Evolutionary conservation across 352 stramenopile species (phyloP).

Genomic region (Phytophthora parvispora): DNA sequence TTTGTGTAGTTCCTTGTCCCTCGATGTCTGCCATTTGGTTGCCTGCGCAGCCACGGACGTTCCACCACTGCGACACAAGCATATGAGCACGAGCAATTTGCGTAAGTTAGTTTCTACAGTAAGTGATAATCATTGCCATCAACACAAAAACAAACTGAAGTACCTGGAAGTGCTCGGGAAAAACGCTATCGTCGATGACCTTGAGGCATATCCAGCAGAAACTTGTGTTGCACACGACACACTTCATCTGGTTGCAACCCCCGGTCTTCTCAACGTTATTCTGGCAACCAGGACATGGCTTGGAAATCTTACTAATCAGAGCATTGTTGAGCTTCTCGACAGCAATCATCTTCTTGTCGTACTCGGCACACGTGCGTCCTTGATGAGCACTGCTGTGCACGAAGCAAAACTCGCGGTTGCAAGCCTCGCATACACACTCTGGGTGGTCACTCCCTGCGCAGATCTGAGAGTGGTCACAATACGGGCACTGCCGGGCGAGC

Average conservation of each 20-base stretch:
- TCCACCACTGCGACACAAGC: slow-evolving; percentile 70
- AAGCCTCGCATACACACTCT: slow-evolving; percentile 54
- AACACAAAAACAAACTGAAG: no score
- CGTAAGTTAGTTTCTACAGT: not conserved
- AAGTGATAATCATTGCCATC: not conserved
- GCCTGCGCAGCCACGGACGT: slow-evolving; percentile 74
- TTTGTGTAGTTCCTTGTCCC: slow-evolving; percentile 48
- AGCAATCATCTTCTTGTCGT: slow-evolving; percentile 82
- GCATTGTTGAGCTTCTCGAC: slow-evolving; percentile 88
- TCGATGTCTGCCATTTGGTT: slow-evolving; percentile 80
- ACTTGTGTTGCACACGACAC: slow-evolving; percentile 77
- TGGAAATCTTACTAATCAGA: slow-evolving; percentile 82
- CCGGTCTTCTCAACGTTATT: slow-evolving; percentile 92
- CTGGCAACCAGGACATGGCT: slow-evolving; percentile 90
- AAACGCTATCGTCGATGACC: slow-evolving; percentile 86
- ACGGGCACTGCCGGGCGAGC: slow-evolving; percentile 66
- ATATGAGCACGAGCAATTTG: slow-evolving; percentile 1
- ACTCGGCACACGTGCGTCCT: slow-evolving; percentile 73
- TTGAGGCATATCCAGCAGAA: slow-evolving; percentile 93
- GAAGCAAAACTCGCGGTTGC: slow-evolving; percentile 84
- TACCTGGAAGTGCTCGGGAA: slow-evolving; percentile 90
- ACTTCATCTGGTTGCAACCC: slow-evolving; percentile 95
- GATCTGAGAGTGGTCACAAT: slow-evolving; percentile 67
- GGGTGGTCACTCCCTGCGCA: slow-evolving; percentile 51
- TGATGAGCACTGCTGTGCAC: slow-evolving; percentile 89